Evolutionary conservation across 768 basidiomycete species (phyloP).

Genomic region (Suillus hirtellus): DNA sequence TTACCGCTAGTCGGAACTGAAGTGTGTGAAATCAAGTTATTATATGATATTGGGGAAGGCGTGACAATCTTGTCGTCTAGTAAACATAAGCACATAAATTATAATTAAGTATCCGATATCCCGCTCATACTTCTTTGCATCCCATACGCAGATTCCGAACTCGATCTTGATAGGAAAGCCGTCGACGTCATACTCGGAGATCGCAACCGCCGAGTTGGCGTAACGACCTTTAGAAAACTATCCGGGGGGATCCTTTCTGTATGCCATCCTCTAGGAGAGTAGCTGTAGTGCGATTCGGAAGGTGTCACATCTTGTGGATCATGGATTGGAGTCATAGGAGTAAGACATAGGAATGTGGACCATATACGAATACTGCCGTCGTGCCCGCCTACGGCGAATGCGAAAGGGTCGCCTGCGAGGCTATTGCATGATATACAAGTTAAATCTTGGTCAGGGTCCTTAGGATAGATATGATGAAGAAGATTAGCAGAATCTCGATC

Average conservation of each 20-base stretch:
- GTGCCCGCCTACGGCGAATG: slow-evolving; percentile 73
- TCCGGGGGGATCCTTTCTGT: background rate
- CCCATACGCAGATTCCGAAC: slow-evolving; percentile 1
- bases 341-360: slow-evolving; percentile 40
- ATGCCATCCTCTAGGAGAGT: slow-evolving; percentile 4
- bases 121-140: background rate
- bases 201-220: background rate
- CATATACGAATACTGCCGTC: slow-evolving; percentile 77
- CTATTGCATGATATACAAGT: slow-evolving; percentile 84
- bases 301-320: background rate
- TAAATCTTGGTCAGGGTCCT: slow-evolving; percentile 60
- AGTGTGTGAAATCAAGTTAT: background rate
- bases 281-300: slow-evolving; percentile 12
- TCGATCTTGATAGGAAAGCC: slow-evolving; percentile 1
- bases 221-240: background rate
- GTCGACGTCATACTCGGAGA: slow-evolving; percentile 6
- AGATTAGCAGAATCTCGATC: slow-evolving; percentile 76
- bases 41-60: background rate
- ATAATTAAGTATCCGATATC: slow-evolving; percentile 4
- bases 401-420: slow-evolving; percentile 47
- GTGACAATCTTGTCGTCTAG: background rate
- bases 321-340: background rate
- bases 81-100: background rate
- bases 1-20: background rate
- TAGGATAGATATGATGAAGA: slow-evolving; percentile 68